A percentile compares a stretch with the other conserved stretches of the same genome.
phyloP scores from a whole-genome alignment of 176 grass and related monocot species.

The Oryza coarctata region DNA sequence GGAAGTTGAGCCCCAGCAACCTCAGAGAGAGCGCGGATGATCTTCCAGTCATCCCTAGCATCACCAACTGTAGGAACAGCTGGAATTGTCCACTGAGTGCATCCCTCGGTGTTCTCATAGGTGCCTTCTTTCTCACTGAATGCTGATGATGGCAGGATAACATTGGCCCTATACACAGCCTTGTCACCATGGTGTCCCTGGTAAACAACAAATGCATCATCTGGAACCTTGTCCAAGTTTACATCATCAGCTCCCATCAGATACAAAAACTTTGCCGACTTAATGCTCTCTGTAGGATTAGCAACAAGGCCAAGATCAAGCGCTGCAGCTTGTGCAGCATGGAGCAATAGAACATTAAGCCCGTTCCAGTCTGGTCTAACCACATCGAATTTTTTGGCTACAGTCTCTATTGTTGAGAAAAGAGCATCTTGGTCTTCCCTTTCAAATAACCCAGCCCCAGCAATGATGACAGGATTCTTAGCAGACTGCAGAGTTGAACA shows the following conservation, averaged over 20 bases:
- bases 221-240: slow-evolving; percentile 74
- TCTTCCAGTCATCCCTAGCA: slow-evolving; percentile 99
- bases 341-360: slow-evolving; percentile 77
- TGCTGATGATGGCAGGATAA: slow-evolving; percentile 85
- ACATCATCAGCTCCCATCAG: slow-evolving; percentile 97
- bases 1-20: slow-evolving; percentile 62
- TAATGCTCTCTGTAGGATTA: slow-evolving; percentile 60
- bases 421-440: slow-evolving; percentile 77
- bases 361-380: slow-evolving; percentile 85
- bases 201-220: slow-evolving; percentile 94
- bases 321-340: slow-evolving; percentile 91
- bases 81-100: slow-evolving; percentile 84
- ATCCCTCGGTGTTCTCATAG: slow-evolving; percentile 95
- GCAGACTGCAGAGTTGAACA: slow-evolving; percentile 68
- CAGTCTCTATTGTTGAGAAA: slow-evolving; percentile 63
- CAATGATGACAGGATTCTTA: slow-evolving; percentile 92
- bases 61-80: slow-evolving; percentile 96
- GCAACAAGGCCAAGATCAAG: slow-evolving; percentile 86
- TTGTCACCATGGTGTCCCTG: slow-evolving; percentile 98
- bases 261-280: slow-evolving; percentile 86
- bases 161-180: slow-evolving; percentile 82
- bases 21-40: slow-evolving; percentile 86
- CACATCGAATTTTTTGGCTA: slow-evolving; percentile 78
- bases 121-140: slow-evolving; percentile 99
- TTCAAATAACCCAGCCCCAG: slow-evolving; percentile 81